Evolutionary conservation across 169 alveolate species (phyloP).

Genomic region (Cryptosporidium viatorum): DNA sequence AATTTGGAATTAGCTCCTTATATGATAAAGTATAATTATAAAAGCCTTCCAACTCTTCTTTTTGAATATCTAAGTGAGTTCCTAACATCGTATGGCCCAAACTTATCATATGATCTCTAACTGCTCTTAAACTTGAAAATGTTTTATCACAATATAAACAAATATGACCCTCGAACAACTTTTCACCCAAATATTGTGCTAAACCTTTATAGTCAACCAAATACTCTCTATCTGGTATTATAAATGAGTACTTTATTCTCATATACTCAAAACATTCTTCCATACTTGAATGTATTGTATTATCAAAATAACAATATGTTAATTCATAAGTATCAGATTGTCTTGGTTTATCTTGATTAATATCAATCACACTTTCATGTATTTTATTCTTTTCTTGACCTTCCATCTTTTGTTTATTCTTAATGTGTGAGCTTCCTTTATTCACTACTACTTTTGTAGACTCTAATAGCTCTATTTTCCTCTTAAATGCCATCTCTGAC

Average conservation of each 20-base stretch:
- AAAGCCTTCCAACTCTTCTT: conserved; percentile 51
- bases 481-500: conserved; percentile 75
- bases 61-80: conserved; percentile 57
- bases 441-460: conserved; percentile 16
- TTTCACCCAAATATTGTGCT: conserved; percentile 79
- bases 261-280: conserved; percentile 79
- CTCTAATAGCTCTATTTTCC: conserved; percentile 74
- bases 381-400: not conserved
- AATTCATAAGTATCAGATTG: conserved; percentile 65
- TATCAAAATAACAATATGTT: conserved; percentile 79
- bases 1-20: conserved; percentile 37
- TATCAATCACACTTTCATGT: not conserved
- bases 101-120: conserved; percentile 83
- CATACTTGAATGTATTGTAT: conserved; percentile 74
- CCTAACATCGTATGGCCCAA: conserved; percentile 79
- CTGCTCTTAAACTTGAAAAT: conserved; percentile 79
- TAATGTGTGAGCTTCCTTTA: conserved; percentile 61
- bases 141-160: conserved; percentile 80
- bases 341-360: not conserved
- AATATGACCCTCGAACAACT: conserved; percentile 77
- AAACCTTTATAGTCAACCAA: conserved; percentile 77
- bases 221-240: conserved; percentile 82
- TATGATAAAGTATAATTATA: conserved; percentile 52
- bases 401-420: not conserved
- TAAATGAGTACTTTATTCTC: conserved; percentile 78